Base-by-base conservation (phyloP, 2,329 filamentous ascomycete genomes). In the Cladobotryum protrusum region DNA sequence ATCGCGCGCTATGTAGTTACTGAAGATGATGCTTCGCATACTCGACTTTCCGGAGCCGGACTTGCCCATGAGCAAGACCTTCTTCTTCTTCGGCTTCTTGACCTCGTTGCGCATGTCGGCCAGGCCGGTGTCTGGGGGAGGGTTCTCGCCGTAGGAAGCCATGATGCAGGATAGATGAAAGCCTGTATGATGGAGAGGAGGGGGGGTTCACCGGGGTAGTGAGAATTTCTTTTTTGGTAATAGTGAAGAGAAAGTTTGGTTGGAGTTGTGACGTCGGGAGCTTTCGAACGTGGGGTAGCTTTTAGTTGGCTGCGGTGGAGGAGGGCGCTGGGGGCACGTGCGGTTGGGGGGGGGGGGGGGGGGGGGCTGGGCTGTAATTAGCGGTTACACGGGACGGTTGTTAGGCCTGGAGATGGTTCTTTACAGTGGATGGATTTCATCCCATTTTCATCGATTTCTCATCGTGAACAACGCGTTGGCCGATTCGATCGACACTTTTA, bases 21-120 rank as follows among this genome's bases (percentile, higher is more conserved):
- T 96, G 72, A 99, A 99, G 67, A 99, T 96, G 64, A 99, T 97
- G 63, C 87, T 93, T 56, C 93, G 82, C 93, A 99, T 99, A 50
- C 90, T 96, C 39, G 91, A 96, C 72, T 99, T 99, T 49, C 93
- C 93, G 0, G 92, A 96, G 48, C 93, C 93, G 55, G 89, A 95
- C 75, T 96, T 96, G 60, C 93, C 93, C 93, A 91, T 91, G 54
- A 91, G 74, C 45, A 91, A 75, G 46, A 91, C 87, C 78, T 91
- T 91, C 74, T 88, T 89, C 78, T 91, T 91, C 76, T 89, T 88
- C 61, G 81, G 79, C 59, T 85, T 85, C 70, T 80, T 82, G 56
- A 82, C 71, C 64, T 80, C 77, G 57, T 61, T 72, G 53, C 71
- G 67, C 45, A 72, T 54, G 47, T 73, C 72, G 47, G 60, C 59